Conservation (phyloP, 2,329 filamentous ascomycete genomes). For the Penicillium sp. region DNA sequence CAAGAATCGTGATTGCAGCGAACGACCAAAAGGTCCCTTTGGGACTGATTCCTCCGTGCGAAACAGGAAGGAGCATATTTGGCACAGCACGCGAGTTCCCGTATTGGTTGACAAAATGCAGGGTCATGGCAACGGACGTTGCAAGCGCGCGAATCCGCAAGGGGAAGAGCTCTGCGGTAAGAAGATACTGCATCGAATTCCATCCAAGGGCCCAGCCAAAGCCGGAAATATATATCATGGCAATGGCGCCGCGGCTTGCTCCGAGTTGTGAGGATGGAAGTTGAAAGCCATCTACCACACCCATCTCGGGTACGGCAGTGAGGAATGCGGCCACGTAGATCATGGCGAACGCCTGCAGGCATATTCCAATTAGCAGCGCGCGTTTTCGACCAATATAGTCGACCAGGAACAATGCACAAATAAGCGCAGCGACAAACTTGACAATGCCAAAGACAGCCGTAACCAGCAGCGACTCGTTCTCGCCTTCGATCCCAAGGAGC, state of each 20-base stretch:
- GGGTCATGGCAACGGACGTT: conserved; percentile 74
- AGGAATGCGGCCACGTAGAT: conserved; percentile 70
- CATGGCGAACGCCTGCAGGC: conserved; percentile 65
- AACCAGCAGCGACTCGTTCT: conserved; percentile 71
- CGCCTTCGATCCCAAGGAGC: conserved; percentile 71
- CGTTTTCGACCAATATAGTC: conserved; percentile 78
- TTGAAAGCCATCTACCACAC: conserved; percentile 53
- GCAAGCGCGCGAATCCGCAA: conserved; percentile 73
- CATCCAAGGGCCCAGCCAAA: conserved; percentile 73
- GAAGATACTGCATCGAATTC: conserved; percentile 79
- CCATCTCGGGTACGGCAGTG: conserved; percentile 61
- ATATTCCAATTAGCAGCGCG: conserved; percentile 65
- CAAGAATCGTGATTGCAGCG: conserved; percentile 68
- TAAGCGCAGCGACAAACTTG: conserved; percentile 69
- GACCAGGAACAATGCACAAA: conserved; percentile 77
- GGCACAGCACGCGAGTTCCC: conserved; percentile 77
- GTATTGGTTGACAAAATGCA: conserved; percentile 80
- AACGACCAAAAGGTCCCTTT: conserved; percentile 81
- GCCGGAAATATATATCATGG: conserved; percentile 75
- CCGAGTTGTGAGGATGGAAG: conserved; percentile 57
- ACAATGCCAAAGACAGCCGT: conserved; percentile 77
- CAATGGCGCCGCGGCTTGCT: conserved; percentile 67
- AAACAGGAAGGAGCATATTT: conserved; percentile 66
- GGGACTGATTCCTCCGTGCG: conserved; percentile 48
- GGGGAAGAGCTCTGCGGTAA: conserved; percentile 80